These are phyloP conservation scores for Curvularia lunata DNA, from an alignment of 2,329 filamentous ascomycete genomes.

Conservation along the genomic window DNA sequence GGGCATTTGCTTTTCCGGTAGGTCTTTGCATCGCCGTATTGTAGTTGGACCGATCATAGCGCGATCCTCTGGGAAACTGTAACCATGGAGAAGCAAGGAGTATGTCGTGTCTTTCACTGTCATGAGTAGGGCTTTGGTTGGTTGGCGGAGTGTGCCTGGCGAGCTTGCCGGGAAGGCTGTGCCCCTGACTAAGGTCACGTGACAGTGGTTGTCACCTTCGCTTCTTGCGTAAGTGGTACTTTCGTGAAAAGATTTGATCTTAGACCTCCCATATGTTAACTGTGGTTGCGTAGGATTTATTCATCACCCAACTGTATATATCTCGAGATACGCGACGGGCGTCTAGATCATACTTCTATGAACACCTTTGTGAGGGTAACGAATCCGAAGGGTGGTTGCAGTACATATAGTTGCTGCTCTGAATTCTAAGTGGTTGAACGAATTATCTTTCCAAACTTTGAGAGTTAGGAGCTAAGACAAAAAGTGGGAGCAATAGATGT, in stretches of 20 bases:
- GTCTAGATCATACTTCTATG: background rate
- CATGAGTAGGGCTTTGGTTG: background rate
- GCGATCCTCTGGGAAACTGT: background rate
- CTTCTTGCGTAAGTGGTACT: too few species aligned
- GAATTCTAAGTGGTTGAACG: background rate
- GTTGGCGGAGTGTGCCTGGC: background rate
- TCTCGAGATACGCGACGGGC: too few species aligned
- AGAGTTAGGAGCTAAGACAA: background rate
- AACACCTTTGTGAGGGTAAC: background rate
- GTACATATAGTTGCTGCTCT: background rate
- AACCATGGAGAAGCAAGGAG: background rate
- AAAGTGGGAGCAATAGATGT: background rate
- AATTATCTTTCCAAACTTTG: background rate
- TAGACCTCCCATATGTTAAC: background rate
- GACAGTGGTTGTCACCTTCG: background rate
- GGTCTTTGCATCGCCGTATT: background rate
- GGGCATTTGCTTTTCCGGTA: background rate
- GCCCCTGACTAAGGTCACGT: background rate
- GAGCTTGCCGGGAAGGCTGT: background rate
- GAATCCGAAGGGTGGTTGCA: background rate
- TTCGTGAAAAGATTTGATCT: background rate
- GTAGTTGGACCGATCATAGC: background rate
- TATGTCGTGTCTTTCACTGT: background rate
- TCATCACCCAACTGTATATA: too few species aligned
- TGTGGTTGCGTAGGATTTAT: too few species aligned